Conservation (phyloP, 1,284 basidiomycete genomes). For the Taiwanofungus camphoratus region DNA sequence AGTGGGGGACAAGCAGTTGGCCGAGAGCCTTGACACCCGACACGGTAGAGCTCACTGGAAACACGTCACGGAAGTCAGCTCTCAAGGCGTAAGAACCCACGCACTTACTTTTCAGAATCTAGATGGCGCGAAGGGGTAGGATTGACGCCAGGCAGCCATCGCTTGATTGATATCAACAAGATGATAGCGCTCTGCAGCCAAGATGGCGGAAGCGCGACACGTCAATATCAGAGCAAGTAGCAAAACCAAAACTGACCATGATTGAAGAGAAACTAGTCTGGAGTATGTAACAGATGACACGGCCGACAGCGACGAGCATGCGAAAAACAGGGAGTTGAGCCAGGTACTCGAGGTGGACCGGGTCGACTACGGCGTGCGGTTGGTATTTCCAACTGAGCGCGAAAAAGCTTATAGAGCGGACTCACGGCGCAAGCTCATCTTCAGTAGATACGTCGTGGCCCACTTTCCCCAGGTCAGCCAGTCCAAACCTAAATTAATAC, state of each 20-base stretch:
- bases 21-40: neutral
- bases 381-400: conserved; percentile 1
- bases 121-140: no score
- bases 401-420: conserved; percentile 1
- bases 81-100: neutral
- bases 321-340: conserved; percentile 16
- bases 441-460: conserved; percentile 11
- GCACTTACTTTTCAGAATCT: neutral
- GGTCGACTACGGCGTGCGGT: conserved; percentile 15
- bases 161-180: neutral
- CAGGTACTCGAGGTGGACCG: conserved; percentile 10
- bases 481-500: neutral
- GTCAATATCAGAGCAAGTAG: neutral
- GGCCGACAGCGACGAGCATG: neutral
- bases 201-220: no score
- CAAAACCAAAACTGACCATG: conserved; percentile 3
- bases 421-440: conserved; percentile 19
- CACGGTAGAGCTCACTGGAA: neutral
- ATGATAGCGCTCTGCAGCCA: neutral
- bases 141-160: neutral
- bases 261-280: neutral
- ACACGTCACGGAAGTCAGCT: neutral
- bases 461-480: conserved; percentile 15
- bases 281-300: neutral
- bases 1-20: neutral